phyloP scores from a whole-genome alignment of 179 eudicot genomes.

The Camellia oleifera region DNA sequence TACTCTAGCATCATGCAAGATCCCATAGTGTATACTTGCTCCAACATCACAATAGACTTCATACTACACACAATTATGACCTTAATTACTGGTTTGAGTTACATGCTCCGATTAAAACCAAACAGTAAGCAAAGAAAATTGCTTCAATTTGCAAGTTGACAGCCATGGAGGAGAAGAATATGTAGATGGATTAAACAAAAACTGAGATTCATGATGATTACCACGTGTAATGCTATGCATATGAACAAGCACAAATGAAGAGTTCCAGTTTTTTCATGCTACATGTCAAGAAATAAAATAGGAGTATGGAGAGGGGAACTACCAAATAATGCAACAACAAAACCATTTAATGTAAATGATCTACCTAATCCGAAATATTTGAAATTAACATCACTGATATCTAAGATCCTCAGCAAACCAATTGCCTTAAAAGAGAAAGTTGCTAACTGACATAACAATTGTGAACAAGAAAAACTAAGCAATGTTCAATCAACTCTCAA shows the following conservation, averaged over 20 bases:
- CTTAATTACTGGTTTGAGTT: no score
- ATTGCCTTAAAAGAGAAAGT: not conserved
- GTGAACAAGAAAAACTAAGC: not conserved
- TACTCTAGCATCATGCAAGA: no score
- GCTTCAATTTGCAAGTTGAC: not conserved
- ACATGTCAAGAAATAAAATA: not conserved
- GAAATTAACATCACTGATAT: not conserved
- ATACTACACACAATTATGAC: no score
- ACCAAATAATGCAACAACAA: not conserved
- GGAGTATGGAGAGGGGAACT: not conserved
- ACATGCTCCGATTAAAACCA: no score
- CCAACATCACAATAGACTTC: no score
- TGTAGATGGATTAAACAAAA: not conserved
- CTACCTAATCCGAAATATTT: not conserved
- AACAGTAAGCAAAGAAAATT: not conserved
- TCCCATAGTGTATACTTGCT: no score
- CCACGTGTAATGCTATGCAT: not conserved
- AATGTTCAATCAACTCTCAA: not conserved
- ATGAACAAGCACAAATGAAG: not conserved
- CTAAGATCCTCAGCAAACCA: not conserved
- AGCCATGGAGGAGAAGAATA: not conserved
- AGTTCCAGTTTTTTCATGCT: not conserved
- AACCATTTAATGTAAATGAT: no score
- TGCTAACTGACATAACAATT: not conserved
- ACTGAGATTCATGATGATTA: not conserved